Conservation (phyloP, 73 alveolate species). For the Paramecium tetraurelia region DNA sequence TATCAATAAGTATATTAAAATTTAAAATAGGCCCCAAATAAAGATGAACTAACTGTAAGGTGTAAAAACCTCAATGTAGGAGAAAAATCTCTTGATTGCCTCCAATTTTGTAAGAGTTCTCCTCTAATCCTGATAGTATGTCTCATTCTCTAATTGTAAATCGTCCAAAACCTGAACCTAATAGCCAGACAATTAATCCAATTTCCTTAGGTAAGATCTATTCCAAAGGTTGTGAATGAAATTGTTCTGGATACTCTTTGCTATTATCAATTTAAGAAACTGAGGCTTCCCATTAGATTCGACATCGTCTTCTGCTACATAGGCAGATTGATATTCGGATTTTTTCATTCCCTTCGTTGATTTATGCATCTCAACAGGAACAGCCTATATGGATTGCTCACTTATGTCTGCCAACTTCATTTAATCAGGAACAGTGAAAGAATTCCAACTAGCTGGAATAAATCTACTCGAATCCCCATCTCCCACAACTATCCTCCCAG, state of each 20-base stretch:
- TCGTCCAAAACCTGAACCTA: conserved; percentile 6
- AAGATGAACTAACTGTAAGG: conserved; percentile 29
- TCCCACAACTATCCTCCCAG: not conserved
- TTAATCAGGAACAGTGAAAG: conserved; percentile 11
- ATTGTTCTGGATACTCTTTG: not conserved
- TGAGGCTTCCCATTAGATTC: conserved; percentile 17
- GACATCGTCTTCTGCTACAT: not conserved
- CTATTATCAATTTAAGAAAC: conserved; percentile 21
- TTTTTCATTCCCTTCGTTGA: not conserved
- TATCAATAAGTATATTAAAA: not conserved
- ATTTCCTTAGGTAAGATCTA: conserved; percentile 9
- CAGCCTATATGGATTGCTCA: not conserved
- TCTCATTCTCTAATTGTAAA: not conserved
- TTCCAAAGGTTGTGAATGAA: conserved; percentile 35
- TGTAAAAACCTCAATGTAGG: conserved; percentile 11
- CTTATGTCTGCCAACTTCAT: not conserved
- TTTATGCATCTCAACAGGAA: not conserved
- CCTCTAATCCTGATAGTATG: not conserved
- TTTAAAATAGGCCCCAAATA: not conserved
- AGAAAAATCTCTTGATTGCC: not conserved
- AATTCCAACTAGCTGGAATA: conserved; percentile 4
- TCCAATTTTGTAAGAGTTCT: not conserved
- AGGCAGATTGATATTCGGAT: conserved; percentile 4
- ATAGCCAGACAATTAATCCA: not conserved
- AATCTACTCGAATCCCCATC: not conserved